Percentiles rank a stretch among this genome's conserved stretches.
phyloP scores from a whole-genome alignment of 768 basidiomycete species.

The Porpolomopsis calyptriformis region DNA sequence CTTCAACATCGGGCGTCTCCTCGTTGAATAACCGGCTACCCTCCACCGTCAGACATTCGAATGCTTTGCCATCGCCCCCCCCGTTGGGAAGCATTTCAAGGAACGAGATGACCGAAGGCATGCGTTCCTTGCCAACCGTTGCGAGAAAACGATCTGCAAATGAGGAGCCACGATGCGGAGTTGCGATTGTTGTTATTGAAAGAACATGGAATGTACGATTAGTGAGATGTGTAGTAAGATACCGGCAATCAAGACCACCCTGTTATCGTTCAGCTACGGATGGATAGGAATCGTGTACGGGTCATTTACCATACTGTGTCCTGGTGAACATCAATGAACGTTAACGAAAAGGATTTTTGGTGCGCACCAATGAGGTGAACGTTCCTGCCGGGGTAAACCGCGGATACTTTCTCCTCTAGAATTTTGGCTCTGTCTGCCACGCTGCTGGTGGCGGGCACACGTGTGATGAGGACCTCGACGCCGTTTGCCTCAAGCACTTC shows the following conservation, averaged over 20 bases:
- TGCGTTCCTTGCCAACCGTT: conserved; percentile 52
- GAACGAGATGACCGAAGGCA: conserved; percentile 61
- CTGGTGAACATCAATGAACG: conserved; percentile 21
- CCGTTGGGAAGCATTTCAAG: conserved; percentile 84
- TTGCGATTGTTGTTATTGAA: conserved; percentile 88
- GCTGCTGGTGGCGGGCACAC: conserved; percentile 87
- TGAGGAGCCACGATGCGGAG: conserved; percentile 87
- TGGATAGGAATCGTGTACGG: neutral
- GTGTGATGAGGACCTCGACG: conserved; percentile 81
- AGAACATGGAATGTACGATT: conserved; percentile 69
- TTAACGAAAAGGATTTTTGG: conserved; percentile 4
- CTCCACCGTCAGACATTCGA: conserved; percentile 74
- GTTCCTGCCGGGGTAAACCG: conserved; percentile 67
- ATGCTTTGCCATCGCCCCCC: conserved; percentile 91
- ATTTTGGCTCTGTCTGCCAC: conserved; percentile 84
- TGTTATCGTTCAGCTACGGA: conserved; percentile 6
- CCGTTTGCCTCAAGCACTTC: conserved; percentile 87
- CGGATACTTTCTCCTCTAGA: conserved; percentile 71
- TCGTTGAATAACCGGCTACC: conserved; percentile 88
- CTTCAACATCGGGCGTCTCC: conserved; percentile 65
- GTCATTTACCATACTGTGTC: conserved; percentile 59
- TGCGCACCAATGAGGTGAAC: conserved; percentile 76
- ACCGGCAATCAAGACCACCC: conserved; percentile 89
- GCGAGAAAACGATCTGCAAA: conserved; percentile 88
- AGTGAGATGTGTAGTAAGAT: conserved; percentile 72